Percentiles rank a stretch among this genome's conserved stretches.
Conservation (phyloP, 352 stramenopile species). For the Pythium pyrilobum region DNA sequence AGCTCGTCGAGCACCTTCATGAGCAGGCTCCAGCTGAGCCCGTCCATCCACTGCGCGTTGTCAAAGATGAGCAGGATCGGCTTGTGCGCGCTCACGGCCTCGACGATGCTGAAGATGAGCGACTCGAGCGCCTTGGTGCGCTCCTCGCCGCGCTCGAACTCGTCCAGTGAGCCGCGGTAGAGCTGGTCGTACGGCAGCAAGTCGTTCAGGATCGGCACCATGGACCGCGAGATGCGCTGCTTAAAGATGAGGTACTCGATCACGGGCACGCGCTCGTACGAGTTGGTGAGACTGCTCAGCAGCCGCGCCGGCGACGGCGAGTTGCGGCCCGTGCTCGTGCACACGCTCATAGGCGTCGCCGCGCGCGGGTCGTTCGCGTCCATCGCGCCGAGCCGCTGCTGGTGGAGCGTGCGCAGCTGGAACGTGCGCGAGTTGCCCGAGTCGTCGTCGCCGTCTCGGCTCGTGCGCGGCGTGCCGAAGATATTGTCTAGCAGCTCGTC, state of each 20-base stretch:
- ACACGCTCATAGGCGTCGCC: neutral
- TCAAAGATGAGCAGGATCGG: slow-evolving; percentile 68
- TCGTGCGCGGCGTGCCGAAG: neutral
- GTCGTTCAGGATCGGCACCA: slow-evolving; percentile 40
- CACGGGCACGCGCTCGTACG: slow-evolving; percentile 37
- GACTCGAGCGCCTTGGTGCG: slow-evolving; percentile 40
- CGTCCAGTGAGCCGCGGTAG: slow-evolving; percentile 16
- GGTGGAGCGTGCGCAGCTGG: slow-evolving; percentile 2
- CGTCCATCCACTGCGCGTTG: slow-evolving; percentile 76
- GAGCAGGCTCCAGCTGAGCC: slow-evolving; percentile 51
- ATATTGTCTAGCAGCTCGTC: slow-evolving; percentile 4
- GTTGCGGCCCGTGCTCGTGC: slow-evolving; percentile 1
- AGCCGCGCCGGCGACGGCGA: neutral
- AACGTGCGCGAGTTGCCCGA: slow-evolving; percentile 5
- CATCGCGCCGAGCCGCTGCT: slow-evolving; percentile 2
- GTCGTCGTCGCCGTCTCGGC: neutral
- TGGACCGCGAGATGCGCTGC: slow-evolving; percentile 32
- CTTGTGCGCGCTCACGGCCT: slow-evolving; percentile 42
- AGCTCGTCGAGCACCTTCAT: slow-evolving; percentile 50
- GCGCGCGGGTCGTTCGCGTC: neutral
- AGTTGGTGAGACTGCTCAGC: slow-evolving; percentile 11
- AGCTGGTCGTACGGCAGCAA: slow-evolving; percentile 45
- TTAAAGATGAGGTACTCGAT: slow-evolving; percentile 56
- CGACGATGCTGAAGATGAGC: slow-evolving; percentile 52
- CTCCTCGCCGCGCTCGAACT: slow-evolving; percentile 32